Evolutionary conservation across 1,139 yeast genomes (phyloP), one percentile per base, ranked within the genome.

Genomic region (Zygosaccharomyces pseudobailii): DNA sequence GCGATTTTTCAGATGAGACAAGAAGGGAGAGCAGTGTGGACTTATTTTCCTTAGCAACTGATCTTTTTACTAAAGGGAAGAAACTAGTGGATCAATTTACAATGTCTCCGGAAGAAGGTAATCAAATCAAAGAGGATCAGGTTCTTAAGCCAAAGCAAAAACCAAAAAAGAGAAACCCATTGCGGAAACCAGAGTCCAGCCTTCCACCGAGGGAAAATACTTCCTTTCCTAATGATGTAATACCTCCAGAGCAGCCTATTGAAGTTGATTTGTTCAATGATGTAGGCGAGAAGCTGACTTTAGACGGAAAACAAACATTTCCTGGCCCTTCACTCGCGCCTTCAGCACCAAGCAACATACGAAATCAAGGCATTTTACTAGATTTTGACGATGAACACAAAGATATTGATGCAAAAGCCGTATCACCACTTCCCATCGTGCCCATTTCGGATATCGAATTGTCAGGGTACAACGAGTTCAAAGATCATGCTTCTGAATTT

Each of bases 401-500:
- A 6, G 23, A 24, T 23, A 9, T 24, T 27, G 17, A 9, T 9
- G 10, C 20, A 4, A 31, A 30, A 6, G 27, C 9, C 6, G 9
- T 38, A 13, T 30, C 40, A 5, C 36, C 45, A 10, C n/a, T 51
- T 4, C 42, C 49, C 3, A 27, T 31, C 4, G 42, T 55, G 3
- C 54, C 58, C 6, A 55, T 65, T 3, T 56, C 67, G 1, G 40
- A 51, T 3, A 53, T 65, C 13, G 70, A 67, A 55, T 43, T 61
- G 17, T 61, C 65, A 3, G 60, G 67, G 7, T 57, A 55, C 59
- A 72, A 73, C 4, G 77, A 78, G n/a, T 72, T 78, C 21, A 79
- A 87, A 51, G 69, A 70, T 17, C 73, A 75, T 30, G 97, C 89
- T 4, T 70, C 80, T 3, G 74, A 73, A 27, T 75, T 82, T 0